These are phyloP conservation scores for Lachnellula suecica DNA, from an alignment of 2,329 filamentous ascomycete species.

Conservation along the genomic window DNA sequence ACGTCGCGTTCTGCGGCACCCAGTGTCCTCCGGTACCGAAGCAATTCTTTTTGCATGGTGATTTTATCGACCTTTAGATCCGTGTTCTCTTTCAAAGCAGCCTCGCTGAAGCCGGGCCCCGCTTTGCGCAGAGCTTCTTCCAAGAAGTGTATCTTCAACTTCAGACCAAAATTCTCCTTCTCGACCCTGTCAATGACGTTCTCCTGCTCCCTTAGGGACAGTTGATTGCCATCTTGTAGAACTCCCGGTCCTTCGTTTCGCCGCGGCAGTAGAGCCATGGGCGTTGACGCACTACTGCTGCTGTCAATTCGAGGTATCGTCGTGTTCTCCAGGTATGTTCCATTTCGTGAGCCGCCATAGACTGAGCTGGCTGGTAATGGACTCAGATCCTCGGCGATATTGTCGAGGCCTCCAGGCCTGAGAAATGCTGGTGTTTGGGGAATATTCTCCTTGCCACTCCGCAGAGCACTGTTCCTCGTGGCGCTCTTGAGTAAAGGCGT, in stretches of 20 bases:
- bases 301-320: conserved; percentile 73
- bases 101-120: conserved; percentile 86
- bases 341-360: conserved; percentile 64
- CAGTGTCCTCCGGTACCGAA: conserved; percentile 82
- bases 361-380: conserved; percentile 71
- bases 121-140: conserved; percentile 86
- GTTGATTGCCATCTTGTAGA: conserved; percentile 81
- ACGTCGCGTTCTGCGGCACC: conserved; percentile 81
- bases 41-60: conserved; percentile 84
- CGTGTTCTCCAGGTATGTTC: conserved; percentile 64
- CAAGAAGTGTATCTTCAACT: conserved; percentile 95
- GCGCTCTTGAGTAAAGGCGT: conserved; percentile 87
- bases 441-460: conserved; percentile 60
- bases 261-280: conserved; percentile 68
- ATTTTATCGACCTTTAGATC: conserved; percentile 92
- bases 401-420: conserved; percentile 56
- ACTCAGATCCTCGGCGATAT: conserved; percentile 70
- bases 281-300: conserved; percentile 82
- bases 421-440: conserved; percentile 69
- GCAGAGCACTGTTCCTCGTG: conserved; percentile 70
- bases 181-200: conserved; percentile 94
- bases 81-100: conserved; percentile 89
- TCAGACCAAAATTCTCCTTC: conserved; percentile 97
- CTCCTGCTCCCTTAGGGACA: conserved; percentile 92
- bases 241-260: conserved; percentile 64